Conservation (phyloP, 495 filamentous ascomycete genomes). For the Extremus antarcticus region DNA sequence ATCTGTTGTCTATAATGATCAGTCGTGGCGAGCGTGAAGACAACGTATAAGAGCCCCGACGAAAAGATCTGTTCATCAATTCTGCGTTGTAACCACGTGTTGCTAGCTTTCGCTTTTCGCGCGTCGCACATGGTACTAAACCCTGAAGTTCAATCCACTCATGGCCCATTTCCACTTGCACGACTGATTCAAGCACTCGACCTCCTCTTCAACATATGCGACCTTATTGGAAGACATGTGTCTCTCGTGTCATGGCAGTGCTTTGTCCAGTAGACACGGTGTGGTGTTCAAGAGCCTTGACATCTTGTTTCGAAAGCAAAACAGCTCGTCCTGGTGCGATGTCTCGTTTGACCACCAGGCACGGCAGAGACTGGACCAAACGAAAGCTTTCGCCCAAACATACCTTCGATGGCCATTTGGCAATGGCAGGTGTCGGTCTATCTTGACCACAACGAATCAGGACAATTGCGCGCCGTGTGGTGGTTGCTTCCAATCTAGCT, state of each 20-base stretch:
- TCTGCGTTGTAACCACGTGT: no score
- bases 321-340: neutral
- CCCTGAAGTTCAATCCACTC: no score
- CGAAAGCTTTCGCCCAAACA: neutral
- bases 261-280: neutral
- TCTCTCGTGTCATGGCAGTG: neutral
- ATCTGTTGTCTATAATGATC: no score
- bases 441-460: neutral
- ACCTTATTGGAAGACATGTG: neutral
- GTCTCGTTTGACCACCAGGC: neutral
- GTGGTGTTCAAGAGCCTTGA: neutral
- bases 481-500: neutral
- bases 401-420: neutral
- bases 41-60: no score
- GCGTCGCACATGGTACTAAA: no score
- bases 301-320: neutral
- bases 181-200: no score
- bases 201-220: neutral
- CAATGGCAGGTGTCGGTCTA: neutral
- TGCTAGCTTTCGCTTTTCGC: no score
- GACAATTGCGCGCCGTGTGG: neutral
- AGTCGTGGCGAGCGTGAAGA: no score
- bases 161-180: no score
- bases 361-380: neutral
- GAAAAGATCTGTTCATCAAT: no score